phyloP scores from a whole-genome alignment of 75 land plant genomes.

The Cunninghamia lanceolata region DNA sequence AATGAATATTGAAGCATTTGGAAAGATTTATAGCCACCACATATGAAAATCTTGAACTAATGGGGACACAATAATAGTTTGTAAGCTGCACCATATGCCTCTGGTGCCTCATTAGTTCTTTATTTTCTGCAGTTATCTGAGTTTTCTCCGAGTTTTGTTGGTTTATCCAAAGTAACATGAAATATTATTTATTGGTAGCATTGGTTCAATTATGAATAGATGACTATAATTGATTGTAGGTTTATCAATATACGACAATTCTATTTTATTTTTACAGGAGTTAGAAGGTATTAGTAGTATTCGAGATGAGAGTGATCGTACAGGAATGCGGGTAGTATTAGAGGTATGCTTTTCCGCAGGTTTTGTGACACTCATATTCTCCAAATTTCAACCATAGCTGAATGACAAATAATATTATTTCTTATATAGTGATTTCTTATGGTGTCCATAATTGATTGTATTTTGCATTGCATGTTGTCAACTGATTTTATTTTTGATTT shows the following conservation, averaged over 20 bases:
- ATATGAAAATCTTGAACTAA: background rate
- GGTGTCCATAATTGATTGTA: background rate
- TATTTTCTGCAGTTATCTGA: background rate
- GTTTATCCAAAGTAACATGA: background rate
- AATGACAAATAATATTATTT: background rate
- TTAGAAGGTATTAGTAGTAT: constrained; percentile 95
- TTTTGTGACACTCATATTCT: background rate
- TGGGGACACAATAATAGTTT: no score
- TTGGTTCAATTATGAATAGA: background rate
- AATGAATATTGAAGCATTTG: background rate
- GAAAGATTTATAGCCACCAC: background rate
- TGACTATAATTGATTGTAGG: background rate
- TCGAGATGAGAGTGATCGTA: constrained; percentile 96
- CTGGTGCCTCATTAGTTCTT: background rate
- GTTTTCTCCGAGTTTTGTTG: background rate
- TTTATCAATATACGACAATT: background rate
- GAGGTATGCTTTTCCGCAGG: constrained; percentile 63
- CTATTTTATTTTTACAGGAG: constrained; percentile 33
- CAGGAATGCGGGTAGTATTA: constrained; percentile 96
- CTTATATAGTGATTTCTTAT: background rate
- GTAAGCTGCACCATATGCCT: background rate
- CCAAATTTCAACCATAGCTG: constrained; percentile 1
- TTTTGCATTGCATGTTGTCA: background rate
- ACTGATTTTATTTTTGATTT: background rate
- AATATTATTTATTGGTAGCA: background rate